A percentile compares a stretch with the other conserved stretches of the same genome.
Conservation (phyloP, 441 rosid species). For the Gossypium armourianum region DNA sequence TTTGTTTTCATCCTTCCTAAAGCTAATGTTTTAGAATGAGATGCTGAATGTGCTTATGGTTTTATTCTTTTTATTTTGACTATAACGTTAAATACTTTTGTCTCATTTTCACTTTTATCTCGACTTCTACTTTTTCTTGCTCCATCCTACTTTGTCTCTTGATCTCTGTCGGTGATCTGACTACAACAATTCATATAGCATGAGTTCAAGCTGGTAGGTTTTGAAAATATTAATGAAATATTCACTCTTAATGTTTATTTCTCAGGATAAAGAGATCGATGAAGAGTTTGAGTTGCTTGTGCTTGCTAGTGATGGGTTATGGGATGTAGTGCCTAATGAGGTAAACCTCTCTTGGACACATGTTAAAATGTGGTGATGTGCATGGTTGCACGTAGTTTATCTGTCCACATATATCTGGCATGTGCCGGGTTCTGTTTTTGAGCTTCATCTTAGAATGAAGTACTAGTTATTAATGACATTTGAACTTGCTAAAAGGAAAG, state of each 20-base stretch:
- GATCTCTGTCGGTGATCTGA: not conserved
- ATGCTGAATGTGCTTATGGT: not conserved
- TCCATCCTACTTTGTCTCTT: not conserved
- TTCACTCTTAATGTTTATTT: not conserved
- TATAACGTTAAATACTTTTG: not conserved
- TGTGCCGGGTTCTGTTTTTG: not conserved
- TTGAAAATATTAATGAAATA: not conserved
- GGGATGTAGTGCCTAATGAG: slow-evolving; percentile 93
- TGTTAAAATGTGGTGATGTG: not conserved
- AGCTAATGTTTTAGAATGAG: not conserved
- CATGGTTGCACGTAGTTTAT: not conserved
- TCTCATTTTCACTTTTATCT: not conserved
- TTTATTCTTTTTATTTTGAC: not conserved
- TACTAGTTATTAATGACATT: not conserved
- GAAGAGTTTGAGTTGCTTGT: slow-evolving; percentile 69
- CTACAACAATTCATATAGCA: not conserved
- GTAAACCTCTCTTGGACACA: slow-evolving; percentile 23
- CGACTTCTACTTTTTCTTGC: not conserved
- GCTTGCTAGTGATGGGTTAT: slow-evolving; percentile 87
- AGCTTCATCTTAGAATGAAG: not conserved
- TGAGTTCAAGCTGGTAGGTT: not conserved
- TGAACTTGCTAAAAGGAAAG: not conserved
- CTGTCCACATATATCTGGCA: not conserved
- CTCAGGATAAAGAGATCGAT: slow-evolving; percentile 65
- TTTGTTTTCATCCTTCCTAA: not conserved